Evolutionary conservation across 2,329 filamentous ascomycete species (phyloP).

Genomic region (Colletotrichum scovillei): DNA sequence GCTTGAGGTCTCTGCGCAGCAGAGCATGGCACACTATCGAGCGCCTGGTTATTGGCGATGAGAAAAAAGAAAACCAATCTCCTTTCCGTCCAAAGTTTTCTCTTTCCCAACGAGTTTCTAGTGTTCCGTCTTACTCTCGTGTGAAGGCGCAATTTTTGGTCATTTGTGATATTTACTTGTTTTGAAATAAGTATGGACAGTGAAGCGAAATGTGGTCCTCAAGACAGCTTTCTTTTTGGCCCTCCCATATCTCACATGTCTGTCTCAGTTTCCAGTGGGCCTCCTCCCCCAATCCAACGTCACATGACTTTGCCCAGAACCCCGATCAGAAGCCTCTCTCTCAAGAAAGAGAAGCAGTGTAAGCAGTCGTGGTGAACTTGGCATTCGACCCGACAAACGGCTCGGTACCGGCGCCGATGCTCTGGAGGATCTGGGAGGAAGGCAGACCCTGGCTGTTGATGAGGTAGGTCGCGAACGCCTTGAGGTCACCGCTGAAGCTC

Average conservation of each 20-base stretch:
- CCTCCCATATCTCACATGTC: background rate
- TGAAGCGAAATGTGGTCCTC: background rate
- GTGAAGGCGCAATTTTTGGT: conserved; percentile 2
- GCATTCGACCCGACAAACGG: conserved; percentile 62
- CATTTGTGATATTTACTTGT: conserved; percentile 29
- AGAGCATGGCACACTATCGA: conserved; percentile 34
- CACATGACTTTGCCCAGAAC: background rate
- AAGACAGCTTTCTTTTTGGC: background rate
- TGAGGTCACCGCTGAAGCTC: conserved; percentile 67
- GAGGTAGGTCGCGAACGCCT: conserved; percentile 68
- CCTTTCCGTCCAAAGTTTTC: background rate
- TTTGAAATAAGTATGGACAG: conserved; percentile 24
- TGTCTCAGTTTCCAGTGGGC: conserved; percentile 13
- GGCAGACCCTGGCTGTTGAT: conserved; percentile 58
- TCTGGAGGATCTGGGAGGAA: conserved; percentile 45
- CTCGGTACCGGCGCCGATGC: conserved; percentile 66
- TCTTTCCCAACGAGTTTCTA: background rate
- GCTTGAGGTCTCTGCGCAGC: conserved; percentile 47
- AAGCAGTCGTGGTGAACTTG: conserved; percentile 38
- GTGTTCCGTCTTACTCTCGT: background rate
- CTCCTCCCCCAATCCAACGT: background rate
- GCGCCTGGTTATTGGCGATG: conserved; percentile 30
- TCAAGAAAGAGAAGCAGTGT: conserved; percentile 19
- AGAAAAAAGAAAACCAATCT: background rate
- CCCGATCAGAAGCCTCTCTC: background rate